phyloP scores from a whole-genome alignment of 2,329 filamentous ascomycete species.

The Metarhizium robertsii region DNA sequence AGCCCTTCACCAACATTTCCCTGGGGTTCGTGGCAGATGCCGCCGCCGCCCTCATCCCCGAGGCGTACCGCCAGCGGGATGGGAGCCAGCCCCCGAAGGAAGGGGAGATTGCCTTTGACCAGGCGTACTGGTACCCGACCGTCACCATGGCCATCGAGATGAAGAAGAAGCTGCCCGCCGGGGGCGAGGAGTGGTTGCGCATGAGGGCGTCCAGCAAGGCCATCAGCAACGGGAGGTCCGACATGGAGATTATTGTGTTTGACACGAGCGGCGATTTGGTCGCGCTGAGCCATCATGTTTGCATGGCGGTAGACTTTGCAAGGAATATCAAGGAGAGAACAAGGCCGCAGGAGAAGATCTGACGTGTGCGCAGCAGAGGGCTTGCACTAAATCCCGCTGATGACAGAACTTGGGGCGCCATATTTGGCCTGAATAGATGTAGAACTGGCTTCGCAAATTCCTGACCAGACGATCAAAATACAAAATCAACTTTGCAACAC shows the following conservation, averaged over 20 bases:
- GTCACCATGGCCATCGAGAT: conserved; percentile 66
- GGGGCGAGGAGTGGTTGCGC: conserved; percentile 65
- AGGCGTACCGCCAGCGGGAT: conserved; percentile 32
- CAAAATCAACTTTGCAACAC: no score
- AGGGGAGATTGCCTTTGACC: conserved; percentile 15
- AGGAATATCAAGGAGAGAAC: conserved; percentile 12
- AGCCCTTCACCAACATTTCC: conserved; percentile 53
- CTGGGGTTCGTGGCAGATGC: conserved; percentile 57
- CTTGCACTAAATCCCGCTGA: no score
- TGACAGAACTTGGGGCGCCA: no score
- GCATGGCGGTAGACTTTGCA: conserved; percentile 18
- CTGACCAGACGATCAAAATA: no score
- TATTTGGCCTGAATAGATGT: no score
- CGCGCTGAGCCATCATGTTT: conserved; percentile 21
- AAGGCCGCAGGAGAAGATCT: background rate
- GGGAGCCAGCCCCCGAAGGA: conserved; percentile 5
- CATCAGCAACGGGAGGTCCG: conserved; percentile 63
- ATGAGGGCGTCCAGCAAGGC: conserved; percentile 54
- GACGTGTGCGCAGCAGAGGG: background rate
- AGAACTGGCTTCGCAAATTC: no score
- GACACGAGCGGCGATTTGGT: conserved; percentile 32
- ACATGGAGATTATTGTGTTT: conserved; percentile 61
- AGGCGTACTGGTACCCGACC: conserved; percentile 64
- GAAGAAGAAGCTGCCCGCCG: conserved; percentile 59
- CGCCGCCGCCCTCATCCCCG: conserved; percentile 57